phyloP scores from a whole-genome alignment of 2,329 filamentous ascomycete genomes.

The Clathrospora elynae region DNA sequence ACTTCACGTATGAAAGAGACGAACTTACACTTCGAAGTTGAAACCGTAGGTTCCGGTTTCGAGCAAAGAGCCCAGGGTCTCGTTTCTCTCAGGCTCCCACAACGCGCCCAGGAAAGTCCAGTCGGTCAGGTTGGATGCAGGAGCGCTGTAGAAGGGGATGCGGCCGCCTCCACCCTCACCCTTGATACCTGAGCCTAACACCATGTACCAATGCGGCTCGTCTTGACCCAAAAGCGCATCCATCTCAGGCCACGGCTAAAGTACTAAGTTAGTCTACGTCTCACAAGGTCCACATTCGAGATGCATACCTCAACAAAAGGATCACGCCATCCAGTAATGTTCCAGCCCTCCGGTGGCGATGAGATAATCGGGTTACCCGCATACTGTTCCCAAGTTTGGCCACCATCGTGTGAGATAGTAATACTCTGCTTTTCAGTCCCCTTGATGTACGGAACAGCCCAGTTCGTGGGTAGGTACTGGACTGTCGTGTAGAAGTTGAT shows the following conservation, averaged over 20 bases:
- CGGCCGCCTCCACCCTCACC: slow-evolving; percentile 53
- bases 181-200: slow-evolving; percentile 55
- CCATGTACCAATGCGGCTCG: slow-evolving; percentile 54
- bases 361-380: slow-evolving; percentile 54
- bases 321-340: slow-evolving; percentile 49
- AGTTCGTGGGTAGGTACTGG: slow-evolving; percentile 53
- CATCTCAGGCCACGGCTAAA: slow-evolving; percentile 51
- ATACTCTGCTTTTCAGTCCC: slow-evolving; percentile 55
- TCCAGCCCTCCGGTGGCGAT: slow-evolving; percentile 52
- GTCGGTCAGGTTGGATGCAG: slow-evolving; percentile 51
- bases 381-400: slow-evolving; percentile 55
- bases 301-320: slow-evolving; percentile 32
- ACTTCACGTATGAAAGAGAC: no score
- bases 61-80: slow-evolving; percentile 49
- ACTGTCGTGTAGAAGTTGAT: slow-evolving; percentile 57
- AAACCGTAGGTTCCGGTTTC: slow-evolving; percentile 54
- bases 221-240: slow-evolving; percentile 49
- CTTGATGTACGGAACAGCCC: slow-evolving; percentile 51
- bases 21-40: slow-evolving; percentile 54
- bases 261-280: slow-evolving; percentile 38
- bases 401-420: slow-evolving; percentile 54
- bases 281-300: background rate
- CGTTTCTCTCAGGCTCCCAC: slow-evolving; percentile 53
- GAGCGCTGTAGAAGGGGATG: slow-evolving; percentile 55
- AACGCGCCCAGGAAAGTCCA: slow-evolving; percentile 56